phyloP scores from a whole-genome alignment of 2,329 filamentous ascomycete species.

The Fusarium beomiforme region DNA sequence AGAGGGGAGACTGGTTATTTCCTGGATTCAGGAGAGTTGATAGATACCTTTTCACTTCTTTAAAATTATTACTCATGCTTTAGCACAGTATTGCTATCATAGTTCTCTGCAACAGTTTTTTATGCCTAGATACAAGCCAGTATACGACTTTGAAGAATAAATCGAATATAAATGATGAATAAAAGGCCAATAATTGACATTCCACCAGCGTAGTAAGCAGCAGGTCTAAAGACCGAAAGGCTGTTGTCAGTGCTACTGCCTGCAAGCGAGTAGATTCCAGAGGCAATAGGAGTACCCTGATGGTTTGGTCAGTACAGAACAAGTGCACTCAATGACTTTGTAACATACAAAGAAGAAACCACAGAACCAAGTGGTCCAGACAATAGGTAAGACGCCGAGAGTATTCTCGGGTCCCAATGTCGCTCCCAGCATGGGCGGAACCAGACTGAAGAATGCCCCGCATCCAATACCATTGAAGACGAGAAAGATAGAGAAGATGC shows the following conservation, averaged over 20 bases:
- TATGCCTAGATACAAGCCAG: neutral
- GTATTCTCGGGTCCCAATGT: conserved; percentile 40
- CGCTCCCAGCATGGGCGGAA: conserved; percentile 41
- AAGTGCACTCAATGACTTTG: fast-evolving
- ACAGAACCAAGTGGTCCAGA: conserved; percentile 46
- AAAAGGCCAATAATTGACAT: conserved; percentile 26
- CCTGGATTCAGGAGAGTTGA: too few species aligned
- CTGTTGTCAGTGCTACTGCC: neutral
- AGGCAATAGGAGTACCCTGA: conserved; percentile 38
- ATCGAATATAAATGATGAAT: conserved; percentile 21
- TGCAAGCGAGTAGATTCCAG: conserved; percentile 33
- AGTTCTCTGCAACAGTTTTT: too few species aligned
- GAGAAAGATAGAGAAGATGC: conserved; percentile 34
- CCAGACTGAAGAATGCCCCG: conserved; percentile 46
- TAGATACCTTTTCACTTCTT: too few species aligned
- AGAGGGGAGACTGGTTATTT: too few species aligned
- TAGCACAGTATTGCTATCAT: too few species aligned
- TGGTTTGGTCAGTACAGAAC: neutral
- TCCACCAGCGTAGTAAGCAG: conserved; percentile 31
- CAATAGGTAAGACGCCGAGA: conserved; percentile 39
- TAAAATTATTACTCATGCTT: neutral
- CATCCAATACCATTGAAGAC: conserved; percentile 45
- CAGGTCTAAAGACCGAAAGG: conserved; percentile 22
- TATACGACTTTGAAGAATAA: neutral
- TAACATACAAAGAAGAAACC: conserved; percentile 44